phyloP scores from a whole-genome alignment of 2,329 filamentous ascomycete genomes.

The Colletotrichum lentis region DNA sequence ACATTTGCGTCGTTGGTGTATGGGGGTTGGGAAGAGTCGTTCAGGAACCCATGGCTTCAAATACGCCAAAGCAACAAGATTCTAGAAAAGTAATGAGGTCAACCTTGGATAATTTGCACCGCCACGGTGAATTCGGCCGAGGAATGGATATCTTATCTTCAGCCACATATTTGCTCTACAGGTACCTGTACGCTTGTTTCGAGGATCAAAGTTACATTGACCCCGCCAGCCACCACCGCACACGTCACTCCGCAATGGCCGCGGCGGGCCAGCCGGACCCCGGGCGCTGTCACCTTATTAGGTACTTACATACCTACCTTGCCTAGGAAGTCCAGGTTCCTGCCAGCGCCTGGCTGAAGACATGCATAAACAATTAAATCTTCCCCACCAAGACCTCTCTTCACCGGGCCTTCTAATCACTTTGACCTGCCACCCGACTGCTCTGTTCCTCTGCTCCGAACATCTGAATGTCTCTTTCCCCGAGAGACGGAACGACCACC shows the following conservation, averaged over 20 bases:
- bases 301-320: no score
- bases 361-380: constrained; percentile 37
- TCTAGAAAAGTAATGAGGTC: constrained; percentile 38
- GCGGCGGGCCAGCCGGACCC: constrained; percentile 27
- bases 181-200: constrained; percentile 5
- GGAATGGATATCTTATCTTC: constrained; percentile 19
- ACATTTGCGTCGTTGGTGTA: constrained; percentile 19
- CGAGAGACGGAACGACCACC: neutral
- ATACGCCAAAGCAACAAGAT: neutral
- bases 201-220: constrained; percentile 22
- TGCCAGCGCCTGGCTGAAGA: constrained; percentile 27
- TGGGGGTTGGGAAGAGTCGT: constrained; percentile 12
- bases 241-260: constrained; percentile 38
- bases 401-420: constrained; percentile 20
- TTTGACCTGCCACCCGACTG: constrained; percentile 27
- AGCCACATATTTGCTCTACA: constrained; percentile 33
- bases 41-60: constrained; percentile 30
- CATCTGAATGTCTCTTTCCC: constrained; percentile 3
- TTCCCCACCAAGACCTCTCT: constrained; percentile 33
- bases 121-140: constrained; percentile 30
- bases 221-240: constrained; percentile 38
- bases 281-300: constrained; percentile 31
- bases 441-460: constrained; percentile 13
- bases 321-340: constrained; percentile 24
- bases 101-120: constrained; percentile 36